Conservation (phyloP, 2,329 filamentous ascomycete genomes). For the Myriosclerotinia scirpicola region DNA sequence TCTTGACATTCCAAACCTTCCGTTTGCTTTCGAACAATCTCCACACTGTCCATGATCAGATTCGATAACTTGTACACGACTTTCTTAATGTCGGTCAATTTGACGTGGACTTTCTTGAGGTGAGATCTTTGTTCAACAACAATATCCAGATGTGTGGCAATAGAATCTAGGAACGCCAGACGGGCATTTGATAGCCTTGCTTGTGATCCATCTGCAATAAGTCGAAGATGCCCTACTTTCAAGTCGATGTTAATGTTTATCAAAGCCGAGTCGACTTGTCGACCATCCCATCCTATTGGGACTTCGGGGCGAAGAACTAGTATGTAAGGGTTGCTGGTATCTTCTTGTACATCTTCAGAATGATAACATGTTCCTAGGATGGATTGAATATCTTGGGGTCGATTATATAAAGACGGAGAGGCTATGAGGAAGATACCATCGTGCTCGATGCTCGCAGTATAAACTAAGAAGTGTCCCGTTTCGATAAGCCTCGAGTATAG, state of each 20-base stretch:
- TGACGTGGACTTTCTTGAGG: conserved; percentile 84
- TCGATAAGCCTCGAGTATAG: conserved; percentile 79
- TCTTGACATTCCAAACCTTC: conserved; percentile 85
- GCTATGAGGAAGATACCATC: conserved; percentile 82
- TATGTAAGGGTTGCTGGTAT: conserved; percentile 78
- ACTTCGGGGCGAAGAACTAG: conserved; percentile 82
- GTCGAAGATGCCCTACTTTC: conserved; percentile 79
- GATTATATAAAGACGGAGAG: conserved; percentile 72
- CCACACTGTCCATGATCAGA: conserved; percentile 98
- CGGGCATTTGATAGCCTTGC: conserved; percentile 77
- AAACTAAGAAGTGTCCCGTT: conserved; percentile 84
- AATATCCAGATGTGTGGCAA: conserved; percentile 82
- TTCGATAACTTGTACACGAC: conserved; percentile 96
- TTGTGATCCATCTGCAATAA: conserved; percentile 86
- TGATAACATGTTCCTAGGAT: conserved; percentile 81
- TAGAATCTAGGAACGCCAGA: conserved; percentile 71
- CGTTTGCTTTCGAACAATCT: conserved; percentile 85
- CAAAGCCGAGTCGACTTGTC: conserved; percentile 68
- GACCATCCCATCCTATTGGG: conserved; percentile 77
- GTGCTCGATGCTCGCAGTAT: conserved; percentile 67
- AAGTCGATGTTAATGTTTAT: conserved; percentile 80
- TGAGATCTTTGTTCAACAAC: conserved; percentile 92
- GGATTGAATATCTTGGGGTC: conserved; percentile 78
- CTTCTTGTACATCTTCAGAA: conserved; percentile 68
- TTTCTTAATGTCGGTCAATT: conserved; percentile 90